These are phyloP conservation scores for Ichthyophthirius multifiliis DNA, from an alignment of 169 alveolate genomes.

Conservation along the genomic window DNA sequence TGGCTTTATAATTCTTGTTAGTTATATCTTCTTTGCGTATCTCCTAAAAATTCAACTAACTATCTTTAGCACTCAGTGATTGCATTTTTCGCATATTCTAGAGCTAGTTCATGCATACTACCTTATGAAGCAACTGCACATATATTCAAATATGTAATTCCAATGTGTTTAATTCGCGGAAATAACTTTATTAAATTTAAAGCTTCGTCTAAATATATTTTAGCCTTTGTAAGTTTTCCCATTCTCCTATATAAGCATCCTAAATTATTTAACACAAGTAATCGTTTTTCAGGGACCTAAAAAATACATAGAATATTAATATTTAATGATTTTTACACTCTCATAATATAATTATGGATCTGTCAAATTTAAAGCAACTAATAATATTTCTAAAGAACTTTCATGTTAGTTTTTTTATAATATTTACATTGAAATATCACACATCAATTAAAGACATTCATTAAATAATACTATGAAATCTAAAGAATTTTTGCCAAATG, in stretches of 20 bases:
- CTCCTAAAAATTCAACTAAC: neutral
- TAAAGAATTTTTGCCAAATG: neutral
- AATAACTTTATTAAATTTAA: neutral
- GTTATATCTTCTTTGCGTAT: neutral
- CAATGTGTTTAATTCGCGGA: neutral
- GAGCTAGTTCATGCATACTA: neutral
- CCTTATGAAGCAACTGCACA: slow-evolving; percentile 8
- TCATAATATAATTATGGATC: neutral
- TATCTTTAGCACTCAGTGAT: neutral
- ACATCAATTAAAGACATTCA: neutral
- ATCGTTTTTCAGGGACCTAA: neutral
- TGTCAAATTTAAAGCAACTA: neutral
- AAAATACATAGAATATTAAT: neutral
- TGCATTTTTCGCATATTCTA: neutral
- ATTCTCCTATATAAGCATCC: neutral
- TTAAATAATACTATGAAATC: neutral
- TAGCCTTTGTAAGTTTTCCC: neutral
- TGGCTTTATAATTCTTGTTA: neutral
- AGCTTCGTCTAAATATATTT: neutral
- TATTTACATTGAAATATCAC: neutral
- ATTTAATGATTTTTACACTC: neutral
- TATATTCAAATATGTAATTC: neutral
- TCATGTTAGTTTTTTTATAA: neutral
- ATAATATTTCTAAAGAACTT: neutral
- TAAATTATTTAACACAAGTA: neutral